These are phyloP conservation scores for Aspergillus terreus DNA, from an alignment of 2,329 filamentous ascomycete genomes.

Conservation along the genomic window DNA sequence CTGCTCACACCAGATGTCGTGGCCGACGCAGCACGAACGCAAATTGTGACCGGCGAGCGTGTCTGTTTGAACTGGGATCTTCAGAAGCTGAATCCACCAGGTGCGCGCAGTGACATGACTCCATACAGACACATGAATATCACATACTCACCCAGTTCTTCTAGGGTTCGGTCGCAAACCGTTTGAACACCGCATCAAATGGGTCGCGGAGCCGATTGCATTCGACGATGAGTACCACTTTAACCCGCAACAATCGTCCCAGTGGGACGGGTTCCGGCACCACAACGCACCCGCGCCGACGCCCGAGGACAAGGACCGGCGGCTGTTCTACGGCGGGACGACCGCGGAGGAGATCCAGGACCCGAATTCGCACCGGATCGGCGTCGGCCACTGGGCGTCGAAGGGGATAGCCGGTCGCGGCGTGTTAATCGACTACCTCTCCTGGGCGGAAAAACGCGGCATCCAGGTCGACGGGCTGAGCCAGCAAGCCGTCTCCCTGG, in stretches of 20 bases:
- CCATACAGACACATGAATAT: neutral
- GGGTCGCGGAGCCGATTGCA: slow-evolving; percentile 39
- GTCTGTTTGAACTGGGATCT: slow-evolving; percentile 57
- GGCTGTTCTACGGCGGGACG: slow-evolving; percentile 36
- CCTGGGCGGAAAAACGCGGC: slow-evolving; percentile 32
- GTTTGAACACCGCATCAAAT: slow-evolving; percentile 52
- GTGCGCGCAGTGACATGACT: slow-evolving; percentile 11
- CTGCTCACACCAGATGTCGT: slow-evolving; percentile 53
- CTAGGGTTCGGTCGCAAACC: slow-evolving; percentile 51
- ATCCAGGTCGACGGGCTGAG: slow-evolving; percentile 30
- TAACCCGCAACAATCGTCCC: slow-evolving; percentile 53
- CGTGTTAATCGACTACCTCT: slow-evolving; percentile 38
- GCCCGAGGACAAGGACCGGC: slow-evolving; percentile 23
- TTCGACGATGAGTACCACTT: slow-evolving; percentile 52
- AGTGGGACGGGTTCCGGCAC: slow-evolving; percentile 53
- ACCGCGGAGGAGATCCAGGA: slow-evolving; percentile 34
- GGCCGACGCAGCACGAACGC: slow-evolving; percentile 46
- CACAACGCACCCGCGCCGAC: slow-evolving; percentile 44
- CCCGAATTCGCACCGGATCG: slow-evolving; percentile 28
- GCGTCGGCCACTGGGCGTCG: slow-evolving; percentile 37
- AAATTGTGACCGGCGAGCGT: slow-evolving; percentile 52
- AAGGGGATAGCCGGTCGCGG: slow-evolving; percentile 39
- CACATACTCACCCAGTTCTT: neutral
- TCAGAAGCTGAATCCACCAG: slow-evolving; percentile 50
- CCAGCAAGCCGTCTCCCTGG: slow-evolving; percentile 30